phyloP scores from a whole-genome alignment of 345 rosid species.

The Sonneratia alba region DNA sequence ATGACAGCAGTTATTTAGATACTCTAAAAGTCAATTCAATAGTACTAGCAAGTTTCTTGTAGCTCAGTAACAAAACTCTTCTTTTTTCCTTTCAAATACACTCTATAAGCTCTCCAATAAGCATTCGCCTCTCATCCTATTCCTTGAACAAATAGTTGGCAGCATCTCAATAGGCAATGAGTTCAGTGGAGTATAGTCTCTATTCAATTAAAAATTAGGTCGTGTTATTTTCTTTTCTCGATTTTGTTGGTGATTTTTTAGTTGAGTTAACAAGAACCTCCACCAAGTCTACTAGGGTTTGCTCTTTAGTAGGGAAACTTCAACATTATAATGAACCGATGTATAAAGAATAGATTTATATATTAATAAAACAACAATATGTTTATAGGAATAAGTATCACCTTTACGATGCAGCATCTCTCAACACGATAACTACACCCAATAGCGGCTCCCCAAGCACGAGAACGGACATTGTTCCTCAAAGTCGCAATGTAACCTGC shows the following conservation, averaged over 20 bases:
- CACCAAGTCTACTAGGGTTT: too few species aligned
- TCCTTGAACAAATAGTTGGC: too few species aligned
- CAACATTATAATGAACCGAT: not conserved
- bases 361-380: not conserved
- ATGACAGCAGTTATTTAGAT: not conserved
- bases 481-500: constrained; percentile 84
- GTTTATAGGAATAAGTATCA: constrained; percentile 14
- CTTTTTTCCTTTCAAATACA: not conserved
- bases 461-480: constrained; percentile 96
- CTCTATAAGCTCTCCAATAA: too few species aligned
- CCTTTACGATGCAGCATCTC: constrained; percentile 97
- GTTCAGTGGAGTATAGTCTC: not conserved
- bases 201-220: not conserved
- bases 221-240: not conserved
- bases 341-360: too few species aligned
- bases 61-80: not conserved
- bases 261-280: too few species aligned
- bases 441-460: constrained; percentile 99
- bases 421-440: constrained; percentile 94
- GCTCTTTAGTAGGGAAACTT: not conserved
- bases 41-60: not conserved
- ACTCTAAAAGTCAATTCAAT: not conserved
- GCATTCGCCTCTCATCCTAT: too few species aligned
- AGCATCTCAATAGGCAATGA: too few species aligned
- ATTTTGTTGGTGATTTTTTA: too few species aligned